Evolutionary conservation across 495 filamentous ascomycete species (phyloP).

Genomic region (Penicillium maclennaniae): DNA sequence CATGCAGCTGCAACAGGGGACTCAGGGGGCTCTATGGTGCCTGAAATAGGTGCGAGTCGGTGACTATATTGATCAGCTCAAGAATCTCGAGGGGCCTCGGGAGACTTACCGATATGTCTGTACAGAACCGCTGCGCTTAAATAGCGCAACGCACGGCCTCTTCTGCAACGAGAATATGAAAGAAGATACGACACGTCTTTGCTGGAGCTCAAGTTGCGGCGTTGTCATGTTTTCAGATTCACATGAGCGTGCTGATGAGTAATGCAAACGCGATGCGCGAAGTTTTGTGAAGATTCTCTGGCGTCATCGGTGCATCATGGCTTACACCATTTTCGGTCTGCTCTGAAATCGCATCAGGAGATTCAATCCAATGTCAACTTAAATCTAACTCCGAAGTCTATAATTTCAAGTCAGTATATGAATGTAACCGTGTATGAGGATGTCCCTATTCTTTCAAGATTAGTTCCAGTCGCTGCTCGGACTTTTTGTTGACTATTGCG

Average conservation of each 20-base stretch:
- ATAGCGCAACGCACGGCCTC: constrained; percentile 49
- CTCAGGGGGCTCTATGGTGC: constrained; percentile 52
- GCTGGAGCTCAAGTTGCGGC: constrained; percentile 15
- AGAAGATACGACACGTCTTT: constrained; percentile 50
- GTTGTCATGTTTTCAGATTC: not conserved
- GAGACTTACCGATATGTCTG: constrained; percentile 48
- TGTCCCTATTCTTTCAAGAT: too few relatives aligned
- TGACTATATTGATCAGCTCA: constrained; percentile 25
- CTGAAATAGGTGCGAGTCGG: constrained; percentile 57
- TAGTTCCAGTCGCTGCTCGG: too few relatives aligned
- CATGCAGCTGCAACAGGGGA: constrained; percentile 51
- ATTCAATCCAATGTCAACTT: too few relatives aligned
- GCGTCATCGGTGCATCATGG: too few relatives aligned
- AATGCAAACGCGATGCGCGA: too few relatives aligned
- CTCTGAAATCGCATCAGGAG: too few relatives aligned
- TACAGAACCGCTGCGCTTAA: constrained; percentile 54
- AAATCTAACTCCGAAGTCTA: too few relatives aligned
- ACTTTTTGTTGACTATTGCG: not conserved
- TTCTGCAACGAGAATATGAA: constrained; percentile 49
- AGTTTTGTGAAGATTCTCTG: too few relatives aligned
- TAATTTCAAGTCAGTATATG: too few relatives aligned
- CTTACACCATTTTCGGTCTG: too few relatives aligned
- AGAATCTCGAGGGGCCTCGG: not conserved
- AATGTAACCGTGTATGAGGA: too few relatives aligned
- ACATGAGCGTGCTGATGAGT: not conserved